These are phyloP conservation scores for Zarea fungicola DNA, from an alignment of 2,329 filamentous ascomycete genomes.

Conservation along the genomic window DNA sequence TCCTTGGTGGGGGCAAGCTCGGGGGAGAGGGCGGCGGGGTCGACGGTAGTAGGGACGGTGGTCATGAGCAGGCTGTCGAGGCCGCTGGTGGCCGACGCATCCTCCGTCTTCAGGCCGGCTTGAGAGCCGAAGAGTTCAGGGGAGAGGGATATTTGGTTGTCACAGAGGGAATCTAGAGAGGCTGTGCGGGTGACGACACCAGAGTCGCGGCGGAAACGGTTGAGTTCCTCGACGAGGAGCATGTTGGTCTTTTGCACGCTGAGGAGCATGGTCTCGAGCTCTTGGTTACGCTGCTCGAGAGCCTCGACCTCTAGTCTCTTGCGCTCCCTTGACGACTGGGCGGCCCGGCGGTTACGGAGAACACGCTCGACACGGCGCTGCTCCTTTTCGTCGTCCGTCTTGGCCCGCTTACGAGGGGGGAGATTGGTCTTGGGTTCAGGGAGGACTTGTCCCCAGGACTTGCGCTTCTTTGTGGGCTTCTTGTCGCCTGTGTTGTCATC, in stretches of 20 bases:
- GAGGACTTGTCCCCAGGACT: conserved; percentile 97
- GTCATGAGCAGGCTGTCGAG: conserved; percentile 41
- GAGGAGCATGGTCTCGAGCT: conserved; percentile 59
- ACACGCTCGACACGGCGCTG: conserved; percentile 96
- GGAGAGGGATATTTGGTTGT: conserved; percentile 51
- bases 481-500: conserved; percentile 42
- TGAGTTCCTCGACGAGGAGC: conserved; percentile 44
- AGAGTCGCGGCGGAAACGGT: conserved; percentile 40
- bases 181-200: conserved; percentile 37
- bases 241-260: conserved; percentile 53
- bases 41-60: conserved; percentile 48
- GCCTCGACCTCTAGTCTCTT: conserved; percentile 86
- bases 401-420: conserved; percentile 92
- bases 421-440: conserved; percentile 96
- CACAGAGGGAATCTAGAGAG: conserved; percentile 37
- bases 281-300: conserved; percentile 68
- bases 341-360: conserved; percentile 89
- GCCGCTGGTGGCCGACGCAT: conserved; percentile 28
- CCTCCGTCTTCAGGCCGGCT: conserved; percentile 28
- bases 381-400: conserved; percentile 98
- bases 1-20: conserved; percentile 49
- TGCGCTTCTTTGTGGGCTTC: conserved; percentile 85
- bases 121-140: conserved; percentile 52
- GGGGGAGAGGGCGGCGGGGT: conserved; percentile 58
- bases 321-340: conserved; percentile 92